Conservation (phyloP, 2,329 filamentous ascomycete genomes). For the Arachnopeziza araneosa region DNA sequence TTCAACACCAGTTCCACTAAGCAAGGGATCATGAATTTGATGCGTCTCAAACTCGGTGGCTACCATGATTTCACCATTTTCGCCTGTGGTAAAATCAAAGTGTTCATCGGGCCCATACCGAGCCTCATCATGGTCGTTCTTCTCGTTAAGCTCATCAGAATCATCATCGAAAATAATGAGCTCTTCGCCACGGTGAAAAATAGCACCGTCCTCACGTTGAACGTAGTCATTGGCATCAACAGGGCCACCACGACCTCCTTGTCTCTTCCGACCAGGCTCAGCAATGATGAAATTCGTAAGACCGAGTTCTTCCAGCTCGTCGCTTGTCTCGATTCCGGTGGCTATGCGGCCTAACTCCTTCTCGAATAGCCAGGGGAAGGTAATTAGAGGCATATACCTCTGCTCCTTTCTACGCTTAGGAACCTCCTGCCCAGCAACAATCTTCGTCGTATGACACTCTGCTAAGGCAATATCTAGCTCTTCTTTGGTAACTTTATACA, state of each 20-base stretch:
- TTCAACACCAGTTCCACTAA: constrained; percentile 21
- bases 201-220: constrained; percentile 23
- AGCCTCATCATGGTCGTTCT: constrained; percentile 7
- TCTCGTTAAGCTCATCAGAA: constrained; percentile 12
- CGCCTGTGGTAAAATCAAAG: constrained; percentile 8
- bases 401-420: constrained; percentile 35
- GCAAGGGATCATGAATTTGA: constrained; percentile 4
- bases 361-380: constrained; percentile 89
- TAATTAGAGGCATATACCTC: constrained; percentile 71
- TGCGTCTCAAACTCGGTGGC: constrained; percentile 10
- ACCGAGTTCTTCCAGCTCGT: constrained; percentile 21
- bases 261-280: constrained; percentile 9
- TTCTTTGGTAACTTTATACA: constrained; percentile 77
- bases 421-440: constrained; percentile 34
- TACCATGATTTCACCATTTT: constrained; percentile 12
- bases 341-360: constrained; percentile 67
- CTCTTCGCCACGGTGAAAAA: constrained; percentile 30
- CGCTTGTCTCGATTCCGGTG: constrained; percentile 30
- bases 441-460: constrained; percentile 38
- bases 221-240: constrained; percentile 24
- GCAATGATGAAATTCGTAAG: constrained; percentile 14
- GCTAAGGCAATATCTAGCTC: constrained; percentile 58
- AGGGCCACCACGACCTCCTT: not conserved
- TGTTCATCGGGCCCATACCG: not conserved
- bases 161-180: constrained; percentile 29